Percentiles rank a stretch among this genome's conserved stretches.
Conservation (phyloP, 306 rosid species). For the Acacia confusa region DNA sequence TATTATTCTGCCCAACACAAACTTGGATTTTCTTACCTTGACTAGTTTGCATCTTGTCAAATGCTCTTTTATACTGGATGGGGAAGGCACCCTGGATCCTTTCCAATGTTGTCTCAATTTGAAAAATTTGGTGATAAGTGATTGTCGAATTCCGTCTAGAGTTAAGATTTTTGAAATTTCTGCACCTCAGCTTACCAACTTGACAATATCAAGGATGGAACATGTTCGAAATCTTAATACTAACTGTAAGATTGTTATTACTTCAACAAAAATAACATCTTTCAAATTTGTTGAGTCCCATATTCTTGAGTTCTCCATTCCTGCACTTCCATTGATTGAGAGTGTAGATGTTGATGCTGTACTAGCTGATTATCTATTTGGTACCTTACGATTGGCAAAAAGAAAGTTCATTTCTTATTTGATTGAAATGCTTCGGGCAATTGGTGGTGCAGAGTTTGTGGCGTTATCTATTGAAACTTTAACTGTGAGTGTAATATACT, state of each 20-base stretch:
- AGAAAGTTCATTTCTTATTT: not conserved
- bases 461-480: conserved; percentile 8
- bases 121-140: not conserved
- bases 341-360: conserved; percentile 6
- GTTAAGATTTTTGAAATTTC: conserved; percentile 11
- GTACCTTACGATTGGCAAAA: not conserved
- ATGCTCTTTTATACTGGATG: conserved; percentile 8
- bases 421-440: conserved; percentile 22
- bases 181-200: conserved; percentile 15
- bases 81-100: not conserved
- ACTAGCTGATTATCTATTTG: not conserved
- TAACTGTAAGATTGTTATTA: conserved; percentile 16
- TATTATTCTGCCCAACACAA: not conserved
- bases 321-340: conserved; percentile 6
- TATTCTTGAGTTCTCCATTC: conserved; percentile 5
- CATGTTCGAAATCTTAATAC: conserved; percentile 1
- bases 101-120: not conserved
- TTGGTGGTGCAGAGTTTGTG: conserved; percentile 20
- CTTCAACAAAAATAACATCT: conserved; percentile 3
- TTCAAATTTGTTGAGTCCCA: conserved; percentile 18
- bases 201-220: conserved; percentile 25
- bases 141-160: conserved; percentile 30
- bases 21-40: conserved; percentile 10
- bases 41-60: conserved; percentile 14
- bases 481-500: not conserved